A percentile compares a stretch with the other conserved stretches of the same genome.
phyloP scores from a whole-genome alignment of 2,329 filamentous ascomycete species.

The Neopestalotiopsis rosae region DNA sequence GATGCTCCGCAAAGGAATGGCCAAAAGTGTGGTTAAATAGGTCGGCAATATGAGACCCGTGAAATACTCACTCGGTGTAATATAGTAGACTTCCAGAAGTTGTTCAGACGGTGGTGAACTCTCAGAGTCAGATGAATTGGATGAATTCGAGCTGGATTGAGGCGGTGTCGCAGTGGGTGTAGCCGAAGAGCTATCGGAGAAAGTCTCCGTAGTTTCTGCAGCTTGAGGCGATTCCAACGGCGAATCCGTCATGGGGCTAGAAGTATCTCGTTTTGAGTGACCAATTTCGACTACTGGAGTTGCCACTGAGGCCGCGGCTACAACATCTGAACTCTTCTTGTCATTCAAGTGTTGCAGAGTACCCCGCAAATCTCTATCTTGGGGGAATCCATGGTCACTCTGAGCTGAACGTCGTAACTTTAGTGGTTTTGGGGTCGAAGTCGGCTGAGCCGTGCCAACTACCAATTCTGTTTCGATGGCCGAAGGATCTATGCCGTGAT shows the following conservation, averaged over 20 bases:
- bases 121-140: not conserved
- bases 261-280: not conserved
- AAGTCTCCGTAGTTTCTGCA: not conserved
- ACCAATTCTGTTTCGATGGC: not conserved
- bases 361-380: not conserved
- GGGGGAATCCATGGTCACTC: not conserved
- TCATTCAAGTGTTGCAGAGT: not conserved
- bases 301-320: too few relatives aligned
- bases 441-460: not conserved
- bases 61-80: constrained; percentile 28
- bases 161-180: not conserved
- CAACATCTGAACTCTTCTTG: not conserved
- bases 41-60: constrained; percentile 30
- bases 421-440: not conserved
- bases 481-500: not conserved
- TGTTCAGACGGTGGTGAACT: not conserved
- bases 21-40: constrained; percentile 26
- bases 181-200: not conserved
- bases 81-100: constrained; percentile 8
- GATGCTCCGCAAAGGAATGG: constrained; percentile 28
- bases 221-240: not conserved
- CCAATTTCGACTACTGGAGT: not conserved
- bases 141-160: not conserved
- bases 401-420: not conserved
- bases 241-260: not conserved